A percentile compares a stretch with the other conserved stretches of the same genome.
Evolutionary conservation across 257 asterid genomes (phyloP).

Genomic region (Petrea volubilis): DNA sequence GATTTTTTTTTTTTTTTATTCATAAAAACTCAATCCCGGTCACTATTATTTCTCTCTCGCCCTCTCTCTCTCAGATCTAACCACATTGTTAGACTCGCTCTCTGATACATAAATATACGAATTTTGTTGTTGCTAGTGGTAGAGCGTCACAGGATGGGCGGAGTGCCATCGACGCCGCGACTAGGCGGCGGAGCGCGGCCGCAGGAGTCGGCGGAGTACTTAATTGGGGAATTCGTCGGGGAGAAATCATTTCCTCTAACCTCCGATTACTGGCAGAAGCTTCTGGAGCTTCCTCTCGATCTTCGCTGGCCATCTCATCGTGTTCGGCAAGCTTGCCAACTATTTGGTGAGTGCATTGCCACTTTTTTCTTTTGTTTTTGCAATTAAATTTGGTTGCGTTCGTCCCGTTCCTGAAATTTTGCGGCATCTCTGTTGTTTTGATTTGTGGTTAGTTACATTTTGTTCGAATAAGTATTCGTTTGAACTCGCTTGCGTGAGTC

Average conservation of each 20-base stretch:
- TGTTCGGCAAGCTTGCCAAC: slow-evolving; percentile 72
- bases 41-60: slow-evolving; percentile 18
- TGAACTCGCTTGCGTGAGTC: slow-evolving; percentile 2
- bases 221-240: slow-evolving; percentile 73
- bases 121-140: slow-evolving; percentile 7
- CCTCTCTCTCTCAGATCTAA: slow-evolving; percentile 15
- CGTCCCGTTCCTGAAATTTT: neutral
- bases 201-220: slow-evolving; percentile 77
- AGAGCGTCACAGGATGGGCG: slow-evolving; percentile 63
- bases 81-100: slow-evolving; percentile 16
- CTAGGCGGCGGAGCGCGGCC: slow-evolving; percentile 58
- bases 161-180: slow-evolving; percentile 84
- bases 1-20: no score
- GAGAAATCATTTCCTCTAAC: slow-evolving; percentile 76
- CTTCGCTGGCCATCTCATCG: slow-evolving; percentile 84
- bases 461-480: neutral
- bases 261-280: slow-evolving; percentile 99
- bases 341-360: slow-evolving; percentile 59
- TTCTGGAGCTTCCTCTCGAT: slow-evolving; percentile 82
- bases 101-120: neutral
- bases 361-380: neutral
- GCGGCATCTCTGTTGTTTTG: neutral
- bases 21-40: slow-evolving; percentile 23
- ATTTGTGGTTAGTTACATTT: slow-evolving; percentile 1
- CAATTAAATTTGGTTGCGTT: neutral